Evolutionary conservation across 1,284 basidiomycete genomes (phyloP), one percentile per base, ranked within the genome.

Genomic region (Nidula niveotomentosa): DNA sequence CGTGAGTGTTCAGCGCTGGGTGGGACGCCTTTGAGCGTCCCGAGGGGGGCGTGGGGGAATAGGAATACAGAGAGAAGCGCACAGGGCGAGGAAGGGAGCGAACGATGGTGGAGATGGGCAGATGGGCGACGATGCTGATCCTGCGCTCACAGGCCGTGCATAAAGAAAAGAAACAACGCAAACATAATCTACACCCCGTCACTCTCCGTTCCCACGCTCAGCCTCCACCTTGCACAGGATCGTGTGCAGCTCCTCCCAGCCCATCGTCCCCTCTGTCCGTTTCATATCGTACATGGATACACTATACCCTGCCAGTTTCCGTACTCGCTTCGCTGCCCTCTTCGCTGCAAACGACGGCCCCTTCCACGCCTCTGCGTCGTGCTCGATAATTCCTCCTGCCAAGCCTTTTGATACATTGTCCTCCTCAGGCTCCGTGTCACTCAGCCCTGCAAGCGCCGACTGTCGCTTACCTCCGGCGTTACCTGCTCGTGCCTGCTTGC

Each of bases 1-100:
- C 67, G 68, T 75, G 68, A 69, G 66, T 62, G 67, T 76, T 79
- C 79, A 79, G 73, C 62, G 70, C 78, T 76, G 72, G 69, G 65
- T 68, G 70, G 69, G 74, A 74, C 69, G 63, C 59, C 52, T 23
- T 48, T 50, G 55, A 56, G 53, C 54, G 58, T 69, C 23, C 23
- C 23, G 23, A 23, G 23, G 23, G 23, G 23, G 23, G 23, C 23
- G 64, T 56, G 61, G 61, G 68, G 64, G 62, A 59, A 23, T 23
- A 23, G 3, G 23, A 23, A 23, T 23, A 23, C 23, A 23, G 23
- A 23, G 23, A 23, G 23, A 3, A 23, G 23, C 23, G 23, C 23
- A 23, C 23, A 23, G 23, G 23, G 23, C 23, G 23, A 23, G 23
- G 23, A 3, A 3, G 61, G 65, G 60, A 60, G 64, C 63, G 66